A percentile compares a stretch with the other conserved stretches of the same genome.
Conservation (phyloP, 2,329 filamentous ascomycete genomes). For the Dothideomycetes sp. region DNA sequence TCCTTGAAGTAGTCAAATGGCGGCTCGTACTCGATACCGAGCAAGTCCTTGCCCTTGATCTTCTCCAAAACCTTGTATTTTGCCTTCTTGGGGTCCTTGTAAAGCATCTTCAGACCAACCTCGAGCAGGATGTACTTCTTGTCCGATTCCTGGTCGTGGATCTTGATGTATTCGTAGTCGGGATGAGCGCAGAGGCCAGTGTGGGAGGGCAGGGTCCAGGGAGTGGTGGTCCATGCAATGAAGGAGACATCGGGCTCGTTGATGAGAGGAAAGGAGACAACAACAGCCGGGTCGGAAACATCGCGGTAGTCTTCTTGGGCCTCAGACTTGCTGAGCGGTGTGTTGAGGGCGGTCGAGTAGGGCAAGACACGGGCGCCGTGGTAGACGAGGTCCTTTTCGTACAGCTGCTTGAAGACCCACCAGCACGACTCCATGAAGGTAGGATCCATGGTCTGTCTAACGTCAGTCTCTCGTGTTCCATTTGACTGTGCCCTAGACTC, state of each 20-base stretch:
- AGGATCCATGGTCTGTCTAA: constrained; percentile 68
- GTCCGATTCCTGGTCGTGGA: constrained; percentile 69
- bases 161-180: constrained; percentile 79
- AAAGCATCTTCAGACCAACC: constrained; percentile 68
- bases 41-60: constrained; percentile 73
- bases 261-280: constrained; percentile 72
- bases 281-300: constrained; percentile 80
- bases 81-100: constrained; percentile 93
- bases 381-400: constrained; percentile 83
- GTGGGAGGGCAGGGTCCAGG: constrained; percentile 78
- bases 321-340: constrained; percentile 87
- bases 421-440: constrained; percentile 92
- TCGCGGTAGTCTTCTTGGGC: constrained; percentile 92
- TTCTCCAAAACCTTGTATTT: constrained; percentile 77
- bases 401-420: constrained; percentile 95
- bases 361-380: constrained; percentile 90
- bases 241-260: constrained; percentile 66
- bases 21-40: constrained; percentile 81
- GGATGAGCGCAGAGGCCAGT: constrained; percentile 69
- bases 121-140: constrained; percentile 83
- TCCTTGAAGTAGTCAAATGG: constrained; percentile 86
- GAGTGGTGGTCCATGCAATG: constrained; percentile 84
- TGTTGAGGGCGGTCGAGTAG: constrained; percentile 83
- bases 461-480: too few relatives aligned
- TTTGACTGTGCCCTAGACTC: background rate